Base-by-base conservation (phyloP, 2,329 filamentous ascomycete species). In the Fusarium camptoceras region DNA sequence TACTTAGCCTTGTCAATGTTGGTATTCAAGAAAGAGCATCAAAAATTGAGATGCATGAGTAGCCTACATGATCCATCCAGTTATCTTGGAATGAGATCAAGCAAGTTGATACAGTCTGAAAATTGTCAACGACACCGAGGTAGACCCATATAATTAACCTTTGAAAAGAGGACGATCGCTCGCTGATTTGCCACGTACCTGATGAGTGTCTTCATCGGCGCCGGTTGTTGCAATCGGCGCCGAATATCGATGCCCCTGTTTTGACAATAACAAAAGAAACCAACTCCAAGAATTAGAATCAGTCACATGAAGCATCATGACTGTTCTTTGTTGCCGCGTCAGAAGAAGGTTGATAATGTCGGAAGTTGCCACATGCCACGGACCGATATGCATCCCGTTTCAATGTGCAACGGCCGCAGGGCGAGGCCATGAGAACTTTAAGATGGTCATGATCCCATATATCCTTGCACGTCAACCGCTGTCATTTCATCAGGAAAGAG, bases 121-220 rank as follows among this genome's bases (percentile, higher is more conserved):
- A 56, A 24, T 24, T 59, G 55, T 20, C n/a, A 58, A 55, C 22
- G 25, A 58, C 42, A 31, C 57, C 30, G 42, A 44, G 55, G 63
- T 18, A 60, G 60, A 11, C 42, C 60, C 66, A 63, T 67, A 59
- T 54, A 53, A 58, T 70, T 51, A 44, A 63, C 20, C 49, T 58
- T 42, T 28, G 18, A 31, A 39, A 59, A 48, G 28, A 57, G 12
- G 66, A 53, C 44, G 53, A 70, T 70, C 67, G 16, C 27, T 53
- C 24, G 41, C 22, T 55, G 47, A 39, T 51, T 62, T 42, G 61
- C 66, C 56, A 57, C 55, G 47, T 62, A 44, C 50, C 48, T 66
- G 48, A 31, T 25, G 47, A 53, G 48, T 28, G 41, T 59, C 58
- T 70, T 43, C 43, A 70, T 71, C 67, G 67, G 67, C 58, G 43